A percentile compares a stretch with the other conserved stretches of the same genome.
phyloP scores from a whole-genome alignment of 1,284 basidiomycete genomes.

The Fistulinella cinereoalba region DNA sequence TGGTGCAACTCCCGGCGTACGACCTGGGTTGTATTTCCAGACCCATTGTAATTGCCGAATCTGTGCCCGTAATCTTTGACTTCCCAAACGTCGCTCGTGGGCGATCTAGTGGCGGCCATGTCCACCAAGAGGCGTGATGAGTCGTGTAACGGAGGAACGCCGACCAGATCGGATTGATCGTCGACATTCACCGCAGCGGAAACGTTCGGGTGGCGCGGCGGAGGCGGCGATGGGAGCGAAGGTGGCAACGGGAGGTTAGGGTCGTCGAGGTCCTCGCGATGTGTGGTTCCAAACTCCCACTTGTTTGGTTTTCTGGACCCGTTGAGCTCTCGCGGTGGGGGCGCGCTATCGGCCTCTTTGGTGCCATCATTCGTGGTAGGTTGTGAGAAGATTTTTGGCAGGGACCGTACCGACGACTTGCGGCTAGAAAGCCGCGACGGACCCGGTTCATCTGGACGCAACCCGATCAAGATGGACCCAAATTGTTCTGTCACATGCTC shows the following conservation, averaged over 20 bases:
- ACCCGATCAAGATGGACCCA: slow-evolving; percentile 45
- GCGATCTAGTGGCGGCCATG: slow-evolving; percentile 19
- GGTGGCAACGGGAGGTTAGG: neutral
- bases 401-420: slow-evolving; percentile 35
- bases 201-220: neutral
- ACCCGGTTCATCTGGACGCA: slow-evolving; percentile 41
- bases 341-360: slow-evolving; percentile 1
- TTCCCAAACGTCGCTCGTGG: slow-evolving; percentile 44
- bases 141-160: neutral
- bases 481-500: slow-evolving; percentile 33
- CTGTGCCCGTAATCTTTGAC: slow-evolving; percentile 64
- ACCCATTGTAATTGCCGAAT: slow-evolving; percentile 45
- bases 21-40: slow-evolving; percentile 31
- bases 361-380: neutral
- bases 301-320: slow-evolving; percentile 40
- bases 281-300: slow-evolving; percentile 59
- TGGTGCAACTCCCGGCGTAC: slow-evolving; percentile 31
- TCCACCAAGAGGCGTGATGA: neutral
- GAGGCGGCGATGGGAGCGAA: slow-evolving; percentile 2
- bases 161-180: neutral
- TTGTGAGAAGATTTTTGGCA: slow-evolving; percentile 14
- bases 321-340: slow-evolving; percentile 26
- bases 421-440: slow-evolving; percentile 38
- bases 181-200: neutral
- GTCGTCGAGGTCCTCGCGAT: slow-evolving; percentile 17